Percentiles rank a stretch among this genome's conserved stretches.
These are phyloP conservation scores for Posidonia oceanica DNA, from an alignment of 116 monocot species.

Conservation along the genomic window DNA sequence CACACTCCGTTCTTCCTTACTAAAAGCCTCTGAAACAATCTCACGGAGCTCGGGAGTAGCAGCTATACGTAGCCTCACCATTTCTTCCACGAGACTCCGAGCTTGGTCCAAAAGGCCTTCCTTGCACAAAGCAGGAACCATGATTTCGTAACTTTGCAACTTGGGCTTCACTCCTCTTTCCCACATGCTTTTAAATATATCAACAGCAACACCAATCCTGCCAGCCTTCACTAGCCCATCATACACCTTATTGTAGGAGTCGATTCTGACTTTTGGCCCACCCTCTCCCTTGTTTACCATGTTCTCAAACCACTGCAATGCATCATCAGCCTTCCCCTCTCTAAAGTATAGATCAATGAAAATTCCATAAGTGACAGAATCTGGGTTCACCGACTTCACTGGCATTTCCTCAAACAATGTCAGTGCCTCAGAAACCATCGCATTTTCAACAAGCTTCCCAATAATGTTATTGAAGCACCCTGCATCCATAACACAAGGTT, in stretches of 20 bases:
- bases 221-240: slow-evolving; percentile 61
- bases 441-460: slow-evolving; percentile 49
- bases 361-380: slow-evolving; percentile 43
- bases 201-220: slow-evolving; percentile 27
- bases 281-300: slow-evolving; percentile 30
- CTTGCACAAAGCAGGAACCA: slow-evolving; percentile 52
- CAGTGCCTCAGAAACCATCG: slow-evolving; percentile 41
- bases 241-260: slow-evolving; percentile 53
- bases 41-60: slow-evolving; percentile 11
- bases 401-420: slow-evolving; percentile 73
- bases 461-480: slow-evolving; percentile 86
- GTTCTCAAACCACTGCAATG: slow-evolving; percentile 47
- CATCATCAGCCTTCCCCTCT: slow-evolving; percentile 45
- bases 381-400: slow-evolving; percentile 51
- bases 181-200: slow-evolving; percentile 56
- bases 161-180: slow-evolving; percentile 60
- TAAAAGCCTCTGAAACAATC: slow-evolving; percentile 14
- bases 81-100: slow-evolving; percentile 38
- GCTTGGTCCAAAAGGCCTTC: slow-evolving; percentile 48
- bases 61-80: slow-evolving; percentile 10
- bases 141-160: slow-evolving; percentile 34
- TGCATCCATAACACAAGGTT: slow-evolving; percentile 70
- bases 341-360: slow-evolving; percentile 57
- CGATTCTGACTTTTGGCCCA: slow-evolving; percentile 37
- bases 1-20: slow-evolving; percentile 8